Percentiles rank a stretch among this genome's conserved stretches.
Conservation (phyloP, 768 basidiomycete species). For the Rhodotorula sphaerocarpa region DNA sequence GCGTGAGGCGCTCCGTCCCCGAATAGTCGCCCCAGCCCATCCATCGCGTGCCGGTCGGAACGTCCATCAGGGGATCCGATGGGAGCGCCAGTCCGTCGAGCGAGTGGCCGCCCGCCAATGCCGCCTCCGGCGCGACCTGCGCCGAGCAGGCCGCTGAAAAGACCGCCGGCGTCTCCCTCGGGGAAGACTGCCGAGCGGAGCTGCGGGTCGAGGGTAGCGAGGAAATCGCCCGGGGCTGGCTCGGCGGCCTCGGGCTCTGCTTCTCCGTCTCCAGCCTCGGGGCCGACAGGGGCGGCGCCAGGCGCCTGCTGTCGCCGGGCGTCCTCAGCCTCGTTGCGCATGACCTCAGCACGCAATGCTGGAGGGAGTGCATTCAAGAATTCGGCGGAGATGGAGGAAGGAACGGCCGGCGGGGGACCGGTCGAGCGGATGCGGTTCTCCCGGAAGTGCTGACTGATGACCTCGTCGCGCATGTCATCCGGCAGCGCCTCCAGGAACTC, state of each 20-base stretch:
- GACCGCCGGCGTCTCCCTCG: conserved; percentile 62
- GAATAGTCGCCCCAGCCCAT: too few species aligned
- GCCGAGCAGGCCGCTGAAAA: background rate
- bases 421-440: conserved; percentile 73
- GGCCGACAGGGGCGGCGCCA: conserved; percentile 2
- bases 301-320: conserved; percentile 50
- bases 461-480: conserved; percentile 97
- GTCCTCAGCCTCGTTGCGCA: conserved; percentile 87
- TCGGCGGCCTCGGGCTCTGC: conserved; percentile 48
- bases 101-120: background rate
- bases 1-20: too few species aligned
- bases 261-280: conserved; percentile 45
- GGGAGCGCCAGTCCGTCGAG: too few species aligned
- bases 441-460: conserved; percentile 90
- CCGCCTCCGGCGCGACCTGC: background rate
- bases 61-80: too few species aligned
- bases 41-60: too few species aligned
- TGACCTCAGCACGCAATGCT: conserved; percentile 90
- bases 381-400: conserved; percentile 85
- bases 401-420: conserved; percentile 46
- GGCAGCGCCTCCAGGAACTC: conserved; percentile 95
- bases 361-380: conserved; percentile 94
- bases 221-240: conserved; percentile 81
- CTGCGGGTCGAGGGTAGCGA: conserved; percentile 80
- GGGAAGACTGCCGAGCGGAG: conserved; percentile 82